A percentile compares a stretch with the other conserved stretches of the same genome.
phyloP scores from a whole-genome alignment of 257 asterid genomes.

The Parsonsia alboflavescens region DNA sequence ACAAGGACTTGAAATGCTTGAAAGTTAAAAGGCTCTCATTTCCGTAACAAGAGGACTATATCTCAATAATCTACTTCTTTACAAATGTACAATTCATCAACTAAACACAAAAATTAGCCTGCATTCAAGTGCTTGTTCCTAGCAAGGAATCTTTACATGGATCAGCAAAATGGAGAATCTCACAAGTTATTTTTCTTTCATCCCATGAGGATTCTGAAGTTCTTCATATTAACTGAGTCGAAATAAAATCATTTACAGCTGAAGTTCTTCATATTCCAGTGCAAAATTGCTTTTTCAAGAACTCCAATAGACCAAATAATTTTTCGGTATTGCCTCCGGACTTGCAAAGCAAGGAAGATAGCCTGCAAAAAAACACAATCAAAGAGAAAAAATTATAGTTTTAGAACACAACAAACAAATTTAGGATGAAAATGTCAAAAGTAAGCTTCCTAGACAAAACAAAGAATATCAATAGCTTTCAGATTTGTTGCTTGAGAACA shows the following conservation, averaged over 20 bases:
- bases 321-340: constrained; percentile 68
- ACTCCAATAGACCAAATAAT: constrained; percentile 89
- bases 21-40: neutral
- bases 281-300: constrained; percentile 80
- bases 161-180: neutral
- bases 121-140: neutral
- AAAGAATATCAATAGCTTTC: neutral
- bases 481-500: neutral
- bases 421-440: neutral
- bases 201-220: constrained; percentile 14
- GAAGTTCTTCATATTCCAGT: constrained; percentile 88
- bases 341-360: constrained; percentile 74
- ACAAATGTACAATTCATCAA: constrained; percentile 4
- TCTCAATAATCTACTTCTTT: neutral
- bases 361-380: constrained; percentile 42
- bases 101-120: neutral
- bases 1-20: neutral
- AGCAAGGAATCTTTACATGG: neutral
- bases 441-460: neutral
- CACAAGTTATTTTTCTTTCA: constrained; percentile 1
- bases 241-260: constrained; percentile 19
- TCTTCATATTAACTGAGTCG: constrained; percentile 53
- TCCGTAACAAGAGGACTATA: neutral
- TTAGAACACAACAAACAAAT: neutral
- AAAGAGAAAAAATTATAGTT: neutral